phyloP scores from a whole-genome alignment of 345 rosid species.

The Arabidopsis thaliana region DNA sequence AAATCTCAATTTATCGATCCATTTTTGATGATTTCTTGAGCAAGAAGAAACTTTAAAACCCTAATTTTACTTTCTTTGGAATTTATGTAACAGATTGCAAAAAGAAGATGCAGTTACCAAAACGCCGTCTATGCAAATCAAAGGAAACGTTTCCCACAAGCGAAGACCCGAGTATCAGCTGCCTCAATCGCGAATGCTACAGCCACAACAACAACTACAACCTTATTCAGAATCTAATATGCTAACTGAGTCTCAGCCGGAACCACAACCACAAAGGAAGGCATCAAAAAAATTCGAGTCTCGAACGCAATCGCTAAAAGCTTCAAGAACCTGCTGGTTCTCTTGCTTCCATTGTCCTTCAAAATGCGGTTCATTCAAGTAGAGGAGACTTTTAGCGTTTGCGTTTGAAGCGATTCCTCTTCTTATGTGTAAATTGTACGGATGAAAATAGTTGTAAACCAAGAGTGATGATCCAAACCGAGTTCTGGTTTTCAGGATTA shows the following conservation, averaged over 20 bases:
- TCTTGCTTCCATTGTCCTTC: slow-evolving; percentile 64
- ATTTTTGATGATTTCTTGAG: not conserved
- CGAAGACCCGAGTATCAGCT: slow-evolving; percentile 21
- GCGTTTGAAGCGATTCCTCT: slow-evolving; percentile 10
- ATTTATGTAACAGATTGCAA: slow-evolving; percentile 47
- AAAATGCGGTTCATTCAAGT: slow-evolving; percentile 3
- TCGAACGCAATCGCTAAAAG: slow-evolving; percentile 35
- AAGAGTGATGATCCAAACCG: slow-evolving; percentile 21
- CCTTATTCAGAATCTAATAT: slow-evolving; percentile 2
- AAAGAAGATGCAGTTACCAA: slow-evolving; percentile 35
- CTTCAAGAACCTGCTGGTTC: slow-evolving; percentile 46
- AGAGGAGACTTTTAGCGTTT: slow-evolving; percentile 20
- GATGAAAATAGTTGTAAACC: not conserved
- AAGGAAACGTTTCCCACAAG: not conserved
- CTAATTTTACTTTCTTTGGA: slow-evolving; percentile 10
- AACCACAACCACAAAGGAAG: slow-evolving; percentile 9
- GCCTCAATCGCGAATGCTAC: slow-evolving; percentile 37
- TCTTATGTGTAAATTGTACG: not conserved
- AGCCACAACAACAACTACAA: not conserved
- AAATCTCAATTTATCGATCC: not conserved
- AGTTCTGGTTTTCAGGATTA: not conserved
- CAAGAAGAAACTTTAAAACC: slow-evolving; percentile 3
- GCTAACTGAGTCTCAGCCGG: not conserved
- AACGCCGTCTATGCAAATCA: slow-evolving; percentile 34
- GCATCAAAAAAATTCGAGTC: slow-evolving; percentile 1